Percentiles rank a stretch among this genome's conserved stretches.
Conservation (phyloP, 1,139 yeast species). For the Kodamaea sp. region DNA sequence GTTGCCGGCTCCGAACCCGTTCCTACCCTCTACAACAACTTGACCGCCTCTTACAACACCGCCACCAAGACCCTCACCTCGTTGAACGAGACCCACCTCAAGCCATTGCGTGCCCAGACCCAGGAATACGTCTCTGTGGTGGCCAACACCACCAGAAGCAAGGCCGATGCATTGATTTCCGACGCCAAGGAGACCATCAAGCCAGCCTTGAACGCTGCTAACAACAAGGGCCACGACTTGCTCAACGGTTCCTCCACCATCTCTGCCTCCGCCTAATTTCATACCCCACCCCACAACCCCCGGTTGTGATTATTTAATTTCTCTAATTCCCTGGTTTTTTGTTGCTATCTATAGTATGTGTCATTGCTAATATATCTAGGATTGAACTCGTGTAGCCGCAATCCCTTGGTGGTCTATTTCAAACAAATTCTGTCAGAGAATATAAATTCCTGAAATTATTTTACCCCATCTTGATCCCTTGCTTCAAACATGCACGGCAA, state of each 20-base stretch:
- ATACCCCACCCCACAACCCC: too few species aligned
- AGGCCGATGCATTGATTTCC: conserved; percentile 36
- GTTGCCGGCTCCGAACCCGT: conserved; percentile 11
- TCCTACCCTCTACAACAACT: conserved; percentile 26
- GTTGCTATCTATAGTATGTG: not conserved
- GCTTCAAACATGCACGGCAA: too few species aligned
- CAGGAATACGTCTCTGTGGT: conserved; percentile 41
- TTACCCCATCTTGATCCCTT: too few species aligned
- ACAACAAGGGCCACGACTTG: conserved; percentile 14
- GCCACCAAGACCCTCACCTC: conserved; percentile 35
- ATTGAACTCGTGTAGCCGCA: too few species aligned
- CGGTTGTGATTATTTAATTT: too few species aligned
- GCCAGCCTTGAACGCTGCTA: conserved; percentile 9
- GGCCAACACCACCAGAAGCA: conserved; percentile 29
- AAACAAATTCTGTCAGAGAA: too few species aligned
- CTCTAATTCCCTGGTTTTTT: not conserved
- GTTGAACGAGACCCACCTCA: conserved; percentile 39
- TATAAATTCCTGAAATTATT: too few species aligned
- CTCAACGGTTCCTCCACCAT: conserved; percentile 18
- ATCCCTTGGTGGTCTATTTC: too few species aligned
- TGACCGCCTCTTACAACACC: conserved; percentile 39
- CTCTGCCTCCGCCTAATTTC: conserved; percentile 17
- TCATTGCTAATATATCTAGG: too few species aligned
- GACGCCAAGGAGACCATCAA: conserved; percentile 29
- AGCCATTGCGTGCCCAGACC: conserved; percentile 44